Evolutionary conservation across 441 rosid species (phyloP), one percentile per base, ranked within the genome.

Genomic region (Pelargonium australe): DNA sequence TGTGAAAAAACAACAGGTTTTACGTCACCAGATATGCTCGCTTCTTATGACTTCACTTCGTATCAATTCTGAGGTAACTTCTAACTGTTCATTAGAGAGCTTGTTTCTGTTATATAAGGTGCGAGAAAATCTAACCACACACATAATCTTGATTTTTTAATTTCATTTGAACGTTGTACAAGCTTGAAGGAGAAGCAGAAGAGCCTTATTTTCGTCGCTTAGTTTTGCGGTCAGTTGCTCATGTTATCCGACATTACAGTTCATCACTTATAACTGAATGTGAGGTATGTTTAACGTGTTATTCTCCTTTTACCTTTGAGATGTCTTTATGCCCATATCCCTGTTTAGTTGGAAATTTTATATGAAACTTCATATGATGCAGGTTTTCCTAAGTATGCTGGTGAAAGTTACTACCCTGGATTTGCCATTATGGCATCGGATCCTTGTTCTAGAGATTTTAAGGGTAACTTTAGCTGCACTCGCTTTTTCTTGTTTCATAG

Each of bases 371-470:
- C 51, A 34, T 37, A 37, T 67, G 34, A 61, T 81, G 86, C 89
- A 92, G 99, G 99, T 95, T 78, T 95, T 95, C 77, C 90, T 95
- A 60, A 95, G 93, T 76, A 95, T 95, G 99, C 82, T 95, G 67
- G 87, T 92, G 84, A 95, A 90, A 82, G 89, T 85, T 74, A 87
- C 92, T 70, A 89, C 85, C 83, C 90, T 90, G 70, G 99, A 95
- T 85, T 83, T 95, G 77, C 96, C 98, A 72, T 76, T 95, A 71
- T 95, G 99, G 99, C 98, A 95, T 84, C 97, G 97, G 68, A 95
- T 95, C 83, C 99, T 95, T 70, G 99, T 95, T 83, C 98, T 95
- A 73, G 99, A 95, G 87, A 85, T 95, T 77, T 81, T 95, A 78
- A 87, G 98, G 96, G 99, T 95, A 89, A 87, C 78, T 64, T 66